These are phyloP conservation scores for Cytospora piceae DNA, from an alignment of 2,329 filamentous ascomycete genomes.

Conservation along the genomic window DNA sequence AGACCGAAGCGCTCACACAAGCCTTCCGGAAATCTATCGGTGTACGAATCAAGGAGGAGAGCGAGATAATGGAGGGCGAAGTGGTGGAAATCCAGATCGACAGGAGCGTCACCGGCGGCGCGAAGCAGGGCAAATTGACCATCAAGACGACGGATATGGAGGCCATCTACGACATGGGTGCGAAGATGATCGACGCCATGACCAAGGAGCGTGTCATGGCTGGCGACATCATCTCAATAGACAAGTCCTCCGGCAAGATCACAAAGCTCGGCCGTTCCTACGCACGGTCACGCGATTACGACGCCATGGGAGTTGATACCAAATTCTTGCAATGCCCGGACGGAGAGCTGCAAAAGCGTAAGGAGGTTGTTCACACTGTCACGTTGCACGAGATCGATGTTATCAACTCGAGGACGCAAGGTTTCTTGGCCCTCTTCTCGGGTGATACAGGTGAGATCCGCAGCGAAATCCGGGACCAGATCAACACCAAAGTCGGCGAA, in stretches of 20 bases:
- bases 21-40: conserved; percentile 99
- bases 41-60: conserved; percentile 97
- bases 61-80: conserved; percentile 98
- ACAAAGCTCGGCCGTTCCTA: conserved; percentile 95
- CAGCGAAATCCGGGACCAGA: conserved; percentile 96
- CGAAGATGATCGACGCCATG: conserved; percentile 99
- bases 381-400: conserved; percentile 98
- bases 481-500: conserved; percentile 97
- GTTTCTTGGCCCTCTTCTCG: conserved; percentile 94
- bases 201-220: conserved; percentile 99
- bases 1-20: conserved; percentile 96
- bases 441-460: conserved; percentile 98
- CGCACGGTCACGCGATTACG: conserved; percentile 94
- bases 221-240: conserved; percentile 96
- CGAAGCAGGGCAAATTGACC: conserved; percentile 98
- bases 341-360: conserved; percentile 94
- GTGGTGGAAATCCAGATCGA: conserved; percentile 99
- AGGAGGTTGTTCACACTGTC: conserved; percentile 96
- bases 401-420: conserved; percentile 98
- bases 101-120: conserved; percentile 91
- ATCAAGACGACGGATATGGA: conserved; percentile 99
- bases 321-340: conserved; percentile 98
- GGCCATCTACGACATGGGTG: conserved; percentile 98
- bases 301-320: conserved; percentile 97
- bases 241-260: conserved; percentile 98